Evolutionary conservation across 768 basidiomycete species (phyloP), one percentile per base, ranked within the genome.

Genomic region (Candolleomyces aberdarensis): DNA sequence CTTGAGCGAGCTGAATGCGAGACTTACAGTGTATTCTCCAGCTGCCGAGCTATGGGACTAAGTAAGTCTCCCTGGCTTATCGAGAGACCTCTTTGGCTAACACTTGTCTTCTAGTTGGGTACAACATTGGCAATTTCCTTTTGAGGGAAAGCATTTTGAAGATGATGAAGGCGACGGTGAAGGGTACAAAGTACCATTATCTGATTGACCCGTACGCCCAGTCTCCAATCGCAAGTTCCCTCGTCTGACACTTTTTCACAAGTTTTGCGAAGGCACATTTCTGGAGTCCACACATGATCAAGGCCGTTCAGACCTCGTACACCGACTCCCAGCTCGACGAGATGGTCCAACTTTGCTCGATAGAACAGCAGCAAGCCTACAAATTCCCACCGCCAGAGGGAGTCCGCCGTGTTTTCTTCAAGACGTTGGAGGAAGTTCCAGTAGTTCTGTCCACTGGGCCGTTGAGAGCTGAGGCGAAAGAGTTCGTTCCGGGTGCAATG

Each of bases 31-130:
- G 6, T 59, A 66, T 39, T 56, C 32, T 20, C 44, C 48, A 85
- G 85, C 20, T 85, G 81, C 63, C 73, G 76, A 62, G 73, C 76
- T 10, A 63, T 85, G 7, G 80, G 78, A 58, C 66, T 85, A 36
- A 62, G 85, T 85, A 67, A 51, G 81, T 41, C 76, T 5, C 51
- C 60, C 20, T 17, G 14, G 49, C 20, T 46, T 4, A 14, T 56
- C 19, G 15, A 15, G 7, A 32, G 13, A 15, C 51, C 32, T 43
- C 44, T 15, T 29, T 20, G 56, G 26, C 40, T 57, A 32, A 56
- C 48, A 15, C 2, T 32, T 1, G 55, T 26, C 48, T 57, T 26
- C 29, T 29, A 72, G 73, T 73, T 40, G 73, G 74, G 17, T 72
- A 72, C 61, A 75, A 75, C 43, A 63, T 71, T 31, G 61, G 60